These are phyloP conservation scores for Pisolithus thermaeus DNA, from an alignment of 1,284 basidiomycete species.

Conservation along the genomic window DNA sequence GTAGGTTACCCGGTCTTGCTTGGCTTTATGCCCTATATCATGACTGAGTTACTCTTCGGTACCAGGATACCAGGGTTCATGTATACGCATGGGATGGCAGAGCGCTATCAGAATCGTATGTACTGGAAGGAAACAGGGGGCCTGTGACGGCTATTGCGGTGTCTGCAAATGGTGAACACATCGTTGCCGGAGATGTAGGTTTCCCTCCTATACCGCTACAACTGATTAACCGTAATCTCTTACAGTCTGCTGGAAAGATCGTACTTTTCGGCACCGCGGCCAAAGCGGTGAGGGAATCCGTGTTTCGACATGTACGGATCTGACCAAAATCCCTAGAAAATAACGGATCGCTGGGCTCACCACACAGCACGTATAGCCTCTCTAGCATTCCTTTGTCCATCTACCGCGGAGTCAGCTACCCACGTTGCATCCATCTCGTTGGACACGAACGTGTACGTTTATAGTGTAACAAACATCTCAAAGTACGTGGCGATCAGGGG, in stretches of 20 bases:
- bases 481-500: conserved; percentile 80
- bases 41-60: background rate
- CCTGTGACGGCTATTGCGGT: conserved; percentile 76
- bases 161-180: conserved; percentile 67
- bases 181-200: conserved; percentile 80
- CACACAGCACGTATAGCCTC: conserved; percentile 82
- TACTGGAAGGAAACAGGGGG: conserved; percentile 62
- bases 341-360: conserved; percentile 69
- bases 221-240: background rate
- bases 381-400: conserved; percentile 44
- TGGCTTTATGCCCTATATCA: background rate
- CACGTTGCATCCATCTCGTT: conserved; percentile 83
- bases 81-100: conserved; percentile 70
- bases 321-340: conserved; percentile 9
- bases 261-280: conserved; percentile 68
- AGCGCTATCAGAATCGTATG: conserved; percentile 37
- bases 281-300: conserved; percentile 42
- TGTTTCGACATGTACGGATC: background rate
- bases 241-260: conserved; percentile 72
- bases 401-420: conserved; percentile 10
- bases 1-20: conserved; percentile 34
- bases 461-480: conserved; percentile 60
- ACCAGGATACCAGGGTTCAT: conserved; percentile 69
- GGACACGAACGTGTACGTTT: conserved; percentile 90
- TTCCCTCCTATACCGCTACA: background rate